Percentiles rank a stretch among this genome's conserved stretches.
phyloP scores from a whole-genome alignment of 768 basidiomycete species.

The Russula dissimulans region DNA sequence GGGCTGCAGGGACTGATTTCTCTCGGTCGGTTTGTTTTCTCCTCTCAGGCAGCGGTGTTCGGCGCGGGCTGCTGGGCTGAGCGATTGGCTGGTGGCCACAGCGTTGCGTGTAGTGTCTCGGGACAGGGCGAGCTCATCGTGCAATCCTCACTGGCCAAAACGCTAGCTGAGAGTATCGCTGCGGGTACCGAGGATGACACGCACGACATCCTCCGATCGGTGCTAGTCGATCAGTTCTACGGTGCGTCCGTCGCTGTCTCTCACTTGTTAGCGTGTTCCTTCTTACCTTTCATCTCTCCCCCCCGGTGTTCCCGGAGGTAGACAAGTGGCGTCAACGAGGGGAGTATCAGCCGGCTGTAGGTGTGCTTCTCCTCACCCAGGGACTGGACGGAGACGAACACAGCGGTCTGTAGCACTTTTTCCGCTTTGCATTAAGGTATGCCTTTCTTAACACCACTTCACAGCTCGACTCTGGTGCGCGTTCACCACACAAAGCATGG shows the following conservation, averaged over 20 bases:
- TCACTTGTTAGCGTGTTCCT: background rate
- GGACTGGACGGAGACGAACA: constrained; percentile 26
- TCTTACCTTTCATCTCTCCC: background rate
- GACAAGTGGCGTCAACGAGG: constrained; percentile 32
- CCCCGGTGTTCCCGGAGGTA: constrained; percentile 13
- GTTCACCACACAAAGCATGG: constrained; percentile 79
- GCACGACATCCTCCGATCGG: constrained; percentile 42
- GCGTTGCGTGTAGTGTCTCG: constrained; percentile 60
- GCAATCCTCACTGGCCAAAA: constrained; percentile 44
- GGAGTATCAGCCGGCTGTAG: constrained; percentile 43
- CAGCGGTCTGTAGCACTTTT: constrained; percentile 2
- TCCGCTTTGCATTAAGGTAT: background rate
- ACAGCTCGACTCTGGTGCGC: constrained; percentile 72
- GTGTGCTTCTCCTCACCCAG: constrained; percentile 54
- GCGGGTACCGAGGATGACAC: constrained; percentile 38
- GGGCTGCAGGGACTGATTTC: too few species aligned
- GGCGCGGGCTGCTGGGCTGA: constrained; percentile 76
- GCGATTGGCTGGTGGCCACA: constrained; percentile 23
- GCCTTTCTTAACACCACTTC: background rate
- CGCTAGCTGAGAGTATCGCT: constrained; percentile 37
- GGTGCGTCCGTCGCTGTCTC: constrained; percentile 29
- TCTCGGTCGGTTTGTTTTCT: background rate
- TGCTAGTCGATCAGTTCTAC: constrained; percentile 42
- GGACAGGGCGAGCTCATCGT: constrained; percentile 70
- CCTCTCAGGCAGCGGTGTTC: constrained; percentile 50